Percentiles rank a stretch among this genome's conserved stretches.
Conservation (phyloP, 2,329 filamentous ascomycete species). For the Diplodia intermedia region DNA sequence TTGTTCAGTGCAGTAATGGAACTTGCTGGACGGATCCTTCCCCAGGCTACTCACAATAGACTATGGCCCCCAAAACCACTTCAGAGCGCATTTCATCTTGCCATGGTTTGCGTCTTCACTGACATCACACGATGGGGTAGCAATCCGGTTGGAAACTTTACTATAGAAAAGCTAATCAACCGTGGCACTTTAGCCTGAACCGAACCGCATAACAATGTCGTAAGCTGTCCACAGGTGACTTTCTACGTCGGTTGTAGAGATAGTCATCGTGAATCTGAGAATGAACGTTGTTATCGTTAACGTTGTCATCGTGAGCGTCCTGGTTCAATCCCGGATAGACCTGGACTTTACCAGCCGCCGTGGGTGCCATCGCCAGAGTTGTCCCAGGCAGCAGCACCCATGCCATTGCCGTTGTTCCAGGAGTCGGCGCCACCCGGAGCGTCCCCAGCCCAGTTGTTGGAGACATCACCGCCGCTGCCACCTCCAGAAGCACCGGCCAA, state of each 20-base stretch:
- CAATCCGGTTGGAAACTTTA: background rate
- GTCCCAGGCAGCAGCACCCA: background rate
- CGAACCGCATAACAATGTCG: background rate
- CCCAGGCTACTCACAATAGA: too few species aligned
- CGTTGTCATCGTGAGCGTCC: background rate
- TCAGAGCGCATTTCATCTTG: too few species aligned
- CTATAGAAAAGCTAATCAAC: conserved; percentile 16
- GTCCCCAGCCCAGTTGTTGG: background rate
- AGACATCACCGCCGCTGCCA: background rate
- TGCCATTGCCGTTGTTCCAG: background rate
- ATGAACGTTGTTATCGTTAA: background rate
- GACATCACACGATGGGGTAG: too few species aligned
- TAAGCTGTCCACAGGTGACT: background rate
- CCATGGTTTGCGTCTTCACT: too few species aligned
- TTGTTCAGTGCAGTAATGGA: too few species aligned
- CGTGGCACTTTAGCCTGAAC: background rate
- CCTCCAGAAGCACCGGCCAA: background rate
- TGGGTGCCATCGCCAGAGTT: background rate
- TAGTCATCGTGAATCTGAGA: background rate
- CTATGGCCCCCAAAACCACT: too few species aligned
- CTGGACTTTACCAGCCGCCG: background rate
- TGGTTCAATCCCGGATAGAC: background rate
- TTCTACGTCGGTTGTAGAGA: background rate
- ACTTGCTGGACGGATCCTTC: too few species aligned
- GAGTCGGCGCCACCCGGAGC: conserved; percentile 1